Evolutionary conservation across 2,329 filamentous ascomycete species (phyloP).

Genomic region (Aspergillus caelatus): DNA sequence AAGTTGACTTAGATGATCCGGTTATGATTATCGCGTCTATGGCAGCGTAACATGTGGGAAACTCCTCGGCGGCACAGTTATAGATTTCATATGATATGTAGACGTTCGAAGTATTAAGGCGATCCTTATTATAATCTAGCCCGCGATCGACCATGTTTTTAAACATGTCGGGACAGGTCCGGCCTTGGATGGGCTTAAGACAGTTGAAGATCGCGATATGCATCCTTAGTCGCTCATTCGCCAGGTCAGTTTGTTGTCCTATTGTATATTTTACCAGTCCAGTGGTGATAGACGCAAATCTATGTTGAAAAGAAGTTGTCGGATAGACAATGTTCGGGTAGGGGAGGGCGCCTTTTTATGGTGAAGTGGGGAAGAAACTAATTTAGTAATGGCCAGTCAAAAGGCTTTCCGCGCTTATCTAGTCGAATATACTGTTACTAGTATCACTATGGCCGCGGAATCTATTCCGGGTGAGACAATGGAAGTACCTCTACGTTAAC

Average conservation of each 20-base stretch:
- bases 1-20: not conserved
- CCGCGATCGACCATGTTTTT: not conserved
- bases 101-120: no score
- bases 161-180: not conserved
- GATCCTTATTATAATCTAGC: not conserved
- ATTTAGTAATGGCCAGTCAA: not conserved
- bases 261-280: not conserved
- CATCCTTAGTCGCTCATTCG: not conserved
- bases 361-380: not conserved
- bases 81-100: not conserved
- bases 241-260: not conserved
- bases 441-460: no score
- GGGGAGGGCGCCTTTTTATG: not conserved
- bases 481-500: no score
- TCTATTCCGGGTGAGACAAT: no score
- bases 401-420: no score
- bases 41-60: not conserved
- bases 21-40: not conserved
- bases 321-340: not conserved
- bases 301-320: not conserved
- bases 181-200: not conserved
- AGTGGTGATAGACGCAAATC: fast-evolving
- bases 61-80: not conserved
- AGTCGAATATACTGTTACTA: no score
- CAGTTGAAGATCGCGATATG: not conserved